These are phyloP conservation scores for Selenicereus undatus DNA, from an alignment of 148 eudicot species.

Conservation along the genomic window DNA sequence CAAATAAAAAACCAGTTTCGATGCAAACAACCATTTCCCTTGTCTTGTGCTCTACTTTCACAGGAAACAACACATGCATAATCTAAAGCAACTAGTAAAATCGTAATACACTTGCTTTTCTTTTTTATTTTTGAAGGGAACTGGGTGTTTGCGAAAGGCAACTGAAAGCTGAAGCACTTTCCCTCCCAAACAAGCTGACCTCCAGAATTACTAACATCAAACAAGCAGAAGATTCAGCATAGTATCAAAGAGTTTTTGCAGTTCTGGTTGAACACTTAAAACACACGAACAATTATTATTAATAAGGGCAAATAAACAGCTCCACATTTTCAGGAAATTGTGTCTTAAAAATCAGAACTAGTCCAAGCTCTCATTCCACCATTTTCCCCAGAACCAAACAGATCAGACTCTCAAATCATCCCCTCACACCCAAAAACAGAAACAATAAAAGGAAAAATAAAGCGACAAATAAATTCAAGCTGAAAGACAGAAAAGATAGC, in stretches of 20 bases:
- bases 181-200: neutral
- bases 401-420: conserved; percentile 8
- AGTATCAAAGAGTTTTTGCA: neutral
- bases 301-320: neutral
- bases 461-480: neutral
- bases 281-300: neutral
- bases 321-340: neutral
- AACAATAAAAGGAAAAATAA: neutral
- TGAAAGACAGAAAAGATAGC: conserved; percentile 7
- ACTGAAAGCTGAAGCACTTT: neutral
- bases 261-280: neutral
- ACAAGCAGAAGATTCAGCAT: neutral
- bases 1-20: conserved; percentile 9
- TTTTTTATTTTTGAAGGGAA: neutral
- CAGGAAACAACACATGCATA: conserved; percentile 4
- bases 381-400: conserved; percentile 1
- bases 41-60: conserved; percentile 9
- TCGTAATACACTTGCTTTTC: neutral
- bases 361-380: neutral
- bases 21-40: conserved; percentile 7
- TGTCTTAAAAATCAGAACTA: neutral
- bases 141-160: neutral
- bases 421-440: neutral
- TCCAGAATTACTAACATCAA: neutral
- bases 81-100: neutral